Evolutionary conservation across 768 basidiomycete species (phyloP).

Genomic region (Collybia sordida): DNA sequence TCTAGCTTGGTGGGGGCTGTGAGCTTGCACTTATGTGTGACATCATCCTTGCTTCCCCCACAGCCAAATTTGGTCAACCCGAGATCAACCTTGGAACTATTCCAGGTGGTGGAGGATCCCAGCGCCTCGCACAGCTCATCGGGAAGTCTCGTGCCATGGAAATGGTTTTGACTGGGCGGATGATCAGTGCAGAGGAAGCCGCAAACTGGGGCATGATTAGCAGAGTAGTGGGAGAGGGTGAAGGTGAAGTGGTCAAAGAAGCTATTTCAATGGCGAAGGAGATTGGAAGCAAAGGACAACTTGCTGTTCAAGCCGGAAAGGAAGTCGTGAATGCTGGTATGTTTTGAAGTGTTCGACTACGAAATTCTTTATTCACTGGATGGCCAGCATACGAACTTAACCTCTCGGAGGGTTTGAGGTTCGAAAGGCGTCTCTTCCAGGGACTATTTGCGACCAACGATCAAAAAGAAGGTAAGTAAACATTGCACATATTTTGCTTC

Average conservation of each 20-base stretch:
- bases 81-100: conserved; percentile 96
- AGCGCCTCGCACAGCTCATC: conserved; percentile 80
- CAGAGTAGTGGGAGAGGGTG: conserved; percentile 72
- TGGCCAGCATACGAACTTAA: conserved; percentile 72
- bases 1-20: conserved; percentile 92
- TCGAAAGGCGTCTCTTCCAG: conserved; percentile 91
- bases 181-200: conserved; percentile 78
- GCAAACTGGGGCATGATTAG: conserved; percentile 86
- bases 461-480: conserved; percentile 84
- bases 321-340: conserved; percentile 90
- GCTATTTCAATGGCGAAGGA: conserved; percentile 76
- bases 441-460: conserved; percentile 89
- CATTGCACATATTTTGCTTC: conserved; percentile 5
- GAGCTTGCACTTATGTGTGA: conserved; percentile 97
- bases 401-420: conserved; percentile 78
- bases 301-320: conserved; percentile 86
- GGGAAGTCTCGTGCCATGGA: conserved; percentile 97
- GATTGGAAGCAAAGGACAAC: conserved; percentile 79
- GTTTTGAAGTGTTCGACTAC: conserved; percentile 10
- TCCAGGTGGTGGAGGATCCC: conserved; percentile 92
- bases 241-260: conserved; percentile 82
- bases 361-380: conserved; percentile 2
- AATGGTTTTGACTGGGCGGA: conserved; percentile 85
- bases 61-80: conserved; percentile 92
- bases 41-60: conserved; percentile 89